Evolutionary conservation across 2,329 filamentous ascomycete species (phyloP).

Genomic region (Dactylellina sp.): DNA sequence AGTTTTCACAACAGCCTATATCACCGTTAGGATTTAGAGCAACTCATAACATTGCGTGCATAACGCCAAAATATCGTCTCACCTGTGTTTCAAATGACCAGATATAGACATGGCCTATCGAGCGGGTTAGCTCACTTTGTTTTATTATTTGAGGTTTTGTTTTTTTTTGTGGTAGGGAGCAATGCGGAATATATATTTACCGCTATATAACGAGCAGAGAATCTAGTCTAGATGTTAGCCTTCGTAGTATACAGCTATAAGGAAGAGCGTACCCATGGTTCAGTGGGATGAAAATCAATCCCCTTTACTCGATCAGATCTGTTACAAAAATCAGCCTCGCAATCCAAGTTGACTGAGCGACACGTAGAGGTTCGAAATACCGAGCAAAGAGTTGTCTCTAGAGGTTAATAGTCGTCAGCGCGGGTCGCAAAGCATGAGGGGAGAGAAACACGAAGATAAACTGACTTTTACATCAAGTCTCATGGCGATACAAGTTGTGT

Average conservation of each 20-base stretch:
- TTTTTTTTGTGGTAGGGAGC: conserved; percentile 1
- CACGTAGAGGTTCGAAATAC: conserved; percentile 7
- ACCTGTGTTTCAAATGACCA: conserved; percentile 96
- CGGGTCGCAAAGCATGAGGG: background rate
- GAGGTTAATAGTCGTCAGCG: conserved; percentile 17
- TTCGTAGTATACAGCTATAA: background rate
- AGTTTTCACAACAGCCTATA: conserved; percentile 89
- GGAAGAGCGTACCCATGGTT: conserved; percentile 80
- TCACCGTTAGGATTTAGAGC: conserved; percentile 58
- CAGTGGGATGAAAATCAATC: conserved; percentile 95
- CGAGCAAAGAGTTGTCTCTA: conserved; percentile 56
- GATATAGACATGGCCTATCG: conserved; percentile 91
- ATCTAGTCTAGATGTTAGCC: conserved; percentile 65
- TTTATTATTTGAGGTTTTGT: conserved; percentile 20
- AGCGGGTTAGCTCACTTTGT: conserved; percentile 31
- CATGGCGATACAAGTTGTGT: conserved; percentile 30
- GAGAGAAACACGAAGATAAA: background rate
- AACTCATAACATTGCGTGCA: background rate
- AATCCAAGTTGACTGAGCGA: background rate
- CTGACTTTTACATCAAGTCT: conserved; percentile 55
- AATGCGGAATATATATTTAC: conserved; percentile 67
- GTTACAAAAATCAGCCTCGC: background rate
- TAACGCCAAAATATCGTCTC: conserved; percentile 52
- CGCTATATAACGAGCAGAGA: conserved; percentile 94
- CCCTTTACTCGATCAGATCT: conserved; percentile 94